phyloP scores from a whole-genome alignment of 495 filamentous ascomycete species.

The Neurospora tetraspora region DNA sequence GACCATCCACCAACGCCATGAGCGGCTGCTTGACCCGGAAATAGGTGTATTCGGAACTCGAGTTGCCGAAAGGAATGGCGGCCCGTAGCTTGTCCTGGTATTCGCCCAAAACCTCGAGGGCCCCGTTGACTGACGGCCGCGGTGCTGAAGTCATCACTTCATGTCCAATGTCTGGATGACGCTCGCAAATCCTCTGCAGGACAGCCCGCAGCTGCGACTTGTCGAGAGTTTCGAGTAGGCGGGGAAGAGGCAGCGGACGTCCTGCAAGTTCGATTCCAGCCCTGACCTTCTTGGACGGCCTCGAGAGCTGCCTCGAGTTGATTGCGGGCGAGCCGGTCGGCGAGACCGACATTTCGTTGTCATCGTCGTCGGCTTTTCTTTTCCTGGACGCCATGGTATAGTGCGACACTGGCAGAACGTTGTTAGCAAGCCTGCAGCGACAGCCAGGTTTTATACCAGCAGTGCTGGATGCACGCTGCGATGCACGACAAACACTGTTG shows the following conservation, averaged over 20 bases:
- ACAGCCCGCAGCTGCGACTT: conserved; percentile 70
- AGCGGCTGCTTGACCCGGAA: conserved; percentile 82
- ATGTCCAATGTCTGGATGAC: conserved; percentile 68
- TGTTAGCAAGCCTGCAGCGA: conserved; percentile 11
- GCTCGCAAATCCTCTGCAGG: conserved; percentile 77
- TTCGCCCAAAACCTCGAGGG: conserved; percentile 65
- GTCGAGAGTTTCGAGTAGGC: conserved; percentile 85
- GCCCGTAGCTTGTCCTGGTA: conserved; percentile 69
- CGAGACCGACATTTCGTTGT: conserved; percentile 81
- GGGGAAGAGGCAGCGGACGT: conserved; percentile 67
- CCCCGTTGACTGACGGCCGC: conserved; percentile 68
- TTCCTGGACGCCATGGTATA: conserved; percentile 53
- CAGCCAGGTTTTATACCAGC: background rate
- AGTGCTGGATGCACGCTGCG: background rate
- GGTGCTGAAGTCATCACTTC: conserved; percentile 83
- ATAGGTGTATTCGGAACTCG: conserved; percentile 85
- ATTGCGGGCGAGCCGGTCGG: conserved; percentile 70
- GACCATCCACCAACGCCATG: conserved; percentile 70
- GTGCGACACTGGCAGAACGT: conserved; percentile 40
- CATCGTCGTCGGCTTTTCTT: conserved; percentile 83
- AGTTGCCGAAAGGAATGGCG: conserved; percentile 81
- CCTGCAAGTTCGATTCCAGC: conserved; percentile 57
- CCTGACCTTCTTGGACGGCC: conserved; percentile 51
- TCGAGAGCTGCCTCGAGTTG: conserved; percentile 48
- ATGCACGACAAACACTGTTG: conserved; percentile 3